These are phyloP conservation scores for Wickerhamiella vanderwaltii DNA, from an alignment of 805 yeast species.

Conservation along the genomic window DNA sequence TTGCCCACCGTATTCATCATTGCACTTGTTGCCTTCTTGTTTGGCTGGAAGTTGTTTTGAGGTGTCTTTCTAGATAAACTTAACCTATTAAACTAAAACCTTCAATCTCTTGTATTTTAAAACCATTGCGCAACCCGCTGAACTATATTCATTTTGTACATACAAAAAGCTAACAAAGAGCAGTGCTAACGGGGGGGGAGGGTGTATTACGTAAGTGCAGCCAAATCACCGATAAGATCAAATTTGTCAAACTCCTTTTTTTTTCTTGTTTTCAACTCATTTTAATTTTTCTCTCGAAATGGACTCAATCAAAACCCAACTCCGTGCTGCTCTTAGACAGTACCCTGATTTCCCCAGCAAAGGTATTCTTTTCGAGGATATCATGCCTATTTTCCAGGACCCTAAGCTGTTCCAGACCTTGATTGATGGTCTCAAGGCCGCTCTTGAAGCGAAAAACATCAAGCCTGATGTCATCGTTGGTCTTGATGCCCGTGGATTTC, in stretches of 20 bases:
- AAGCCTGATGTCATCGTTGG: conserved; percentile 83
- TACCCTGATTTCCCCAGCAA: conserved; percentile 90
- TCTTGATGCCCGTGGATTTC: conserved; percentile 90
- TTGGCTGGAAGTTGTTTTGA: conserved; percentile 64
- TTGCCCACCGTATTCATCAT: conserved; percentile 42
- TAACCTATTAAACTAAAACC: conserved; percentile 1
- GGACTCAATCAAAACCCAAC: conserved; percentile 17
- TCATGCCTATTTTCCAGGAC: conserved; percentile 79
- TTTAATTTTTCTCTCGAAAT: no score
- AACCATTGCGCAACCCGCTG: no score
- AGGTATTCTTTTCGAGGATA: conserved; percentile 92
- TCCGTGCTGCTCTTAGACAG: conserved; percentile 35
- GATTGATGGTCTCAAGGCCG: conserved; percentile 66
- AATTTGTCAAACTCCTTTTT: no score
- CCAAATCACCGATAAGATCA: no score
- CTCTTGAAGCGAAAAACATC: conserved; percentile 41
- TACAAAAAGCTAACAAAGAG: no score
- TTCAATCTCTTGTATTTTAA: no score
- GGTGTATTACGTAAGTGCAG: no score
- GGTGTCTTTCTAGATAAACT: conserved; percentile 1
- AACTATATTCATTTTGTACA: no score
- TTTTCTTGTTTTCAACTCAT: no score
- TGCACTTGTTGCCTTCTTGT: conserved; percentile 42
- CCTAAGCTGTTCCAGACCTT: conserved; percentile 74
- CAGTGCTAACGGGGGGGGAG: no score